Conservation (phyloP, 1,284 basidiomycete species). For the Naganishia albida region DNA sequence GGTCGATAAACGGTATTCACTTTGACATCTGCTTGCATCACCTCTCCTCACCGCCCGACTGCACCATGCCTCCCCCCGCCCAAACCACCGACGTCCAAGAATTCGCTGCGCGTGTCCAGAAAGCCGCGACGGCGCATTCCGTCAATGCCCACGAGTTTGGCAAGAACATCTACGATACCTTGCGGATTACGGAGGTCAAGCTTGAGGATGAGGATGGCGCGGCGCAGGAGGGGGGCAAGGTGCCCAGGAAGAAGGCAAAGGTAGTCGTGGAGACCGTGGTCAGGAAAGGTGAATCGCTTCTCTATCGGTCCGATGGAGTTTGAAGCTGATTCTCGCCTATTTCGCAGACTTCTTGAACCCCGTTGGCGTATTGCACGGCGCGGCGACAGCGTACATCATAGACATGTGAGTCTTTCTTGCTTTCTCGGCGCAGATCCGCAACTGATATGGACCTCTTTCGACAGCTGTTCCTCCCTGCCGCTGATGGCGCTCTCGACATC, state of each 20-base stretch:
- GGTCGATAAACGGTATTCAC: too few species aligned
- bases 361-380: slow-evolving; percentile 34
- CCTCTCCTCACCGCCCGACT: background rate
- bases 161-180: slow-evolving; percentile 32
- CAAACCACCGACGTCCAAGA: slow-evolving; percentile 2
- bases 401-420: slow-evolving; percentile 27
- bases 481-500: slow-evolving; percentile 30
- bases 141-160: slow-evolving; percentile 28
- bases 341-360: slow-evolving; percentile 30
- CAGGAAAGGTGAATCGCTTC: slow-evolving; percentile 23
- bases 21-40: too few species aligned
- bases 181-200: slow-evolving; percentile 39
- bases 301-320: too few species aligned
- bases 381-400: slow-evolving; percentile 33
- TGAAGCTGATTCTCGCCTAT: background rate
- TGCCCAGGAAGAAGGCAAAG: slow-evolving; percentile 28
- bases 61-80: slow-evolving; percentile 1
- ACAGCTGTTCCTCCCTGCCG: slow-evolving; percentile 33
- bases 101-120: slow-evolving; percentile 17
- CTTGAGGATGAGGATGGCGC: slow-evolving; percentile 27
- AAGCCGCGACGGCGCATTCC: slow-evolving; percentile 22
- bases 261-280: slow-evolving; percentile 32
- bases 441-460: background rate
- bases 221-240: background rate
- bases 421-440: background rate